Evolutionary conservation across 768 basidiomycete species (phyloP).

Genomic region (Collybiopsis luxurians): DNA sequence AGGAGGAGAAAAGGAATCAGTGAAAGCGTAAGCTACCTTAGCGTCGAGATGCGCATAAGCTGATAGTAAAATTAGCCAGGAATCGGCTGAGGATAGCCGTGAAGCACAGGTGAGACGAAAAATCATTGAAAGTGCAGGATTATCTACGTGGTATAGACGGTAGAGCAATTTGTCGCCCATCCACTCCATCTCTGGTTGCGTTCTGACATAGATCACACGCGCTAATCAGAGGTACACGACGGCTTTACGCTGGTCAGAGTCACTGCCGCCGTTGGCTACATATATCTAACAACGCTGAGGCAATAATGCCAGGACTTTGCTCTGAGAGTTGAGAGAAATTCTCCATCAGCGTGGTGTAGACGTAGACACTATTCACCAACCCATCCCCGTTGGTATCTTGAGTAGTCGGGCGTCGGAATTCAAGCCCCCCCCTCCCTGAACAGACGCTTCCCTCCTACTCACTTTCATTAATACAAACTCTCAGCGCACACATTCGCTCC

Average conservation of each 20-base stretch:
- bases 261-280: slow-evolving; percentile 43
- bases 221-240: slow-evolving; percentile 52
- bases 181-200: slow-evolving; percentile 44
- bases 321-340: slow-evolving; percentile 6
- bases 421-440: too few relatives aligned
- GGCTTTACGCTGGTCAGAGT: slow-evolving; percentile 50
- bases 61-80: slow-evolving; percentile 49
- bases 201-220: slow-evolving; percentile 61
- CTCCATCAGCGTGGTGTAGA: background rate
- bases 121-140: slow-evolving; percentile 11
- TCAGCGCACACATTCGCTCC: too few relatives aligned
- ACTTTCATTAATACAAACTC: too few relatives aligned
- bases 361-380: slow-evolving; percentile 13
- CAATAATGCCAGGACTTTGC: slow-evolving; percentile 45
- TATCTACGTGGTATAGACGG: slow-evolving; percentile 25
- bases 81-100: slow-evolving; percentile 45
- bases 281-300: slow-evolving; percentile 39
- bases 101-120: background rate
- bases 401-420: too few relatives aligned
- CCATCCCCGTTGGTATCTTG: slow-evolving; percentile 25
- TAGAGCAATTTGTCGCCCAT: slow-evolving; percentile 49
- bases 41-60: slow-evolving; percentile 64
- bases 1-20: background rate
- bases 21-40: slow-evolving; percentile 23
- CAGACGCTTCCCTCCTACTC: too few relatives aligned